Base-by-base conservation (phyloP, 257 asterid genomes). In the Misopates orontium region DNA sequence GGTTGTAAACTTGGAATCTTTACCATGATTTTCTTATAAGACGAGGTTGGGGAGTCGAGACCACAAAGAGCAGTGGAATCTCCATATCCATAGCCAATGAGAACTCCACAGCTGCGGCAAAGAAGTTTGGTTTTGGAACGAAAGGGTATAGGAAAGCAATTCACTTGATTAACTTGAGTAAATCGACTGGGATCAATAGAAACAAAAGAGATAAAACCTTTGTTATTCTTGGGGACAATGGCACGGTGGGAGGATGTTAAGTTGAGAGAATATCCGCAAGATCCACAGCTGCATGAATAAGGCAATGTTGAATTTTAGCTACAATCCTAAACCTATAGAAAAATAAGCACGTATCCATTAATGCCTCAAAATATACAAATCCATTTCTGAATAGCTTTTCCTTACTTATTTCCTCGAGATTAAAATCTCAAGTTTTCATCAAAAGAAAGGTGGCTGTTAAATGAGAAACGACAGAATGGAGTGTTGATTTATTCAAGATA, bases 231-330 rank as follows among this genome's bases (percentile, higher is more conserved):
- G 74, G 95, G 75, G 56, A 78, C 80, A 19, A 85, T 79, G 58
- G 71, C 78, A 40, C 87, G 95, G 52, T 73, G 74, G 56, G 95
- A 80, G 31, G 96, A 83, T 40, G 79, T 70, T 71, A 87, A 73
- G 73, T 91, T 83, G 71, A 89, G 87, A 78, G 76, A 79, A 71
- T 85, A 89, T 68, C 93, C 87, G 77, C 96, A 91, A 48, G 91
- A 81, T 58, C 98, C 96, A 81, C 92, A 87, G 61, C 98, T 89
- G 90, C 74, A 64, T n/a, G n/a, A n/a, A n/a, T n/a, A n/a, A n/a
- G n/a, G n/a, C n/a, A n/a, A n/a, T n/a, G 10, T 28, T 19, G 61
- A 55, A 64, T 73, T 45, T 42, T 41, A 18, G 48, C 11, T 59
- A 59, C 21, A n/a, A n/a, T n/a, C n/a, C n/a, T n/a, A n/a, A n/a